Conservation (phyloP, 202 grass and related monocot species). For the Panicum hallii region DNA sequence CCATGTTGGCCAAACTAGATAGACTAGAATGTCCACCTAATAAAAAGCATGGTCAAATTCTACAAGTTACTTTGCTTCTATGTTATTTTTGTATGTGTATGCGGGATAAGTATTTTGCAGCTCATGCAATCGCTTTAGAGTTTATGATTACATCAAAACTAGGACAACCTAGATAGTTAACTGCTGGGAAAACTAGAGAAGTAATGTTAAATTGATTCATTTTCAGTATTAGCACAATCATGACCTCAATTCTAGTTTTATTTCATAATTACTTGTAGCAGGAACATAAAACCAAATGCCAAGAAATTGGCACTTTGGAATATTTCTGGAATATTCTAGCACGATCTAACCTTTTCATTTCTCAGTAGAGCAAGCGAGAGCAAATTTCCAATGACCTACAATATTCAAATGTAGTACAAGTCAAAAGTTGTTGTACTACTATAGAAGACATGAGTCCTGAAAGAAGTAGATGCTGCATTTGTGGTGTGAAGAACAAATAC, state of each 20-base stretch:
- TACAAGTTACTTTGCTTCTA: neutral
- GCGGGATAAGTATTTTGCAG: neutral
- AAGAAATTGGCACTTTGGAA: slow-evolving; percentile 2
- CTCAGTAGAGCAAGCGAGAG: slow-evolving; percentile 79
- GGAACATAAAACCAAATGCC: neutral
- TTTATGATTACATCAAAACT: neutral
- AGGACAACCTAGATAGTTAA: neutral
- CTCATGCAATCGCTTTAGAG: neutral
- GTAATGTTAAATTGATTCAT: neutral
- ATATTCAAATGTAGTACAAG: slow-evolving; percentile 26
- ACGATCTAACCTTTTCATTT: slow-evolving; percentile 52
- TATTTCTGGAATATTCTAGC: neutral
- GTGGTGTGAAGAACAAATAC: slow-evolving; percentile 11
- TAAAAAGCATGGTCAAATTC: neutral
- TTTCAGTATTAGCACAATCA: neutral
- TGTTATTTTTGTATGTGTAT: neutral
- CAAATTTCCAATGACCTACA: slow-evolving; percentile 89
- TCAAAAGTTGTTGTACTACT: slow-evolving; percentile 1
- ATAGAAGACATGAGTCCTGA: neutral
- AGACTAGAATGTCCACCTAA: neutral
- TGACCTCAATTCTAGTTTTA: neutral
- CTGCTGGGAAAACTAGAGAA: neutral
- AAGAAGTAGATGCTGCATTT: neutral
- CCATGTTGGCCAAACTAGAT: neutral
- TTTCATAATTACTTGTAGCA: neutral